Evolutionary conservation across 2,329 filamentous ascomycete species (phyloP).

Genomic region (Talaromyces sp.): DNA sequence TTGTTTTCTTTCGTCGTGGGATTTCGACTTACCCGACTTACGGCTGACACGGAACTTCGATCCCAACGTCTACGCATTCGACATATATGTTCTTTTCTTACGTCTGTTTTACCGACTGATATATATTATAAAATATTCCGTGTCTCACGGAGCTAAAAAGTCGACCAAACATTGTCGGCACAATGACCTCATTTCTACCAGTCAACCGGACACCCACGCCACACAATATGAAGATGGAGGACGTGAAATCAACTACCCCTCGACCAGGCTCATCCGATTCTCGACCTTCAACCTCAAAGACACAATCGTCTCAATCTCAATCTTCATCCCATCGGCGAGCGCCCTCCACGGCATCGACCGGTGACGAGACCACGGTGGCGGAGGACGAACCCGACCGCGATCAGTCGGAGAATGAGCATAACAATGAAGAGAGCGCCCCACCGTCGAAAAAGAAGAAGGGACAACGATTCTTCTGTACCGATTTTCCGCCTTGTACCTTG

Average conservation of each 20-base stretch:
- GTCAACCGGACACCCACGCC: slow-evolving; percentile 54
- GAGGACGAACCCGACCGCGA: slow-evolving; percentile 65
- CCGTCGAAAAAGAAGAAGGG: slow-evolving; percentile 93
- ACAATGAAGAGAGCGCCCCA: slow-evolving; percentile 46
- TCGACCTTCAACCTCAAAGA: slow-evolving; percentile 25
- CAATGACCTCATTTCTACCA: slow-evolving; percentile 56
- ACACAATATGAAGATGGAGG: slow-evolving; percentile 42
- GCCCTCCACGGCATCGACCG: slow-evolving; percentile 44
- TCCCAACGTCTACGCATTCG: neutral
- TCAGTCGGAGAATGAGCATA: slow-evolving; percentile 58
- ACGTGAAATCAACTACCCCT: slow-evolving; percentile 54
- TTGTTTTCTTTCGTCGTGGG: neutral
- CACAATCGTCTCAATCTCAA: slow-evolving; percentile 27
- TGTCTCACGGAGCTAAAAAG: neutral
- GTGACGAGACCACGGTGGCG: slow-evolving; percentile 68
- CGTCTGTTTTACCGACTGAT: neutral
- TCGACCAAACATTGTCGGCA: neutral
- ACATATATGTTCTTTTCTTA: neutral
- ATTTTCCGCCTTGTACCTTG: slow-evolving; percentile 86
- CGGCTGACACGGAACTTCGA: neutral
- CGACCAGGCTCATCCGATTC: slow-evolving; percentile 38
- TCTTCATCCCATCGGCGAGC: slow-evolving; percentile 26
- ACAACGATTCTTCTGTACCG: slow-evolving; percentile 91
- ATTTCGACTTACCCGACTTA: neutral
- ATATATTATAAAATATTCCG: neutral